Conservation (phyloP, 441 rosid genomes). For the Populus tomentosa region DNA sequence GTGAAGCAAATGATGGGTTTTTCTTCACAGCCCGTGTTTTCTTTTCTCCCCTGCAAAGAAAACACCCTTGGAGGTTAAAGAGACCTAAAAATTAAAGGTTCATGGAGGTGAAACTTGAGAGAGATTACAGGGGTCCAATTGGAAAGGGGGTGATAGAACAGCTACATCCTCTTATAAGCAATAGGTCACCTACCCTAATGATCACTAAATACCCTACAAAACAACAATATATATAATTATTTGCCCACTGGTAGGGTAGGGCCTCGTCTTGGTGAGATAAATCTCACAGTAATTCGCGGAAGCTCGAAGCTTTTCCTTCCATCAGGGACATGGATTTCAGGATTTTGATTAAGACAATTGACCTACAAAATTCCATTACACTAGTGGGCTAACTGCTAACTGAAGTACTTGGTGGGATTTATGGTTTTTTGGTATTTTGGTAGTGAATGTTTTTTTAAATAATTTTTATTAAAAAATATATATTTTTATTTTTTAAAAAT, state of each 20-base stretch:
- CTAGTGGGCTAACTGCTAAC: not conserved
- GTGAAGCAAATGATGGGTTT: constrained; percentile 34
- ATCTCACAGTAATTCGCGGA: constrained; percentile 16
- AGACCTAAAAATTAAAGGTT: not conserved
- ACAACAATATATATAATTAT: constrained; percentile 6
- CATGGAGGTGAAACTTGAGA: not conserved
- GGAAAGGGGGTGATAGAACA: constrained; percentile 12
- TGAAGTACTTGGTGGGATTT: not conserved
- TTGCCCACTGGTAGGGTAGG: not conserved
- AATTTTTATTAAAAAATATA: not conserved
- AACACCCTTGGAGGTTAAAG: constrained; percentile 13
- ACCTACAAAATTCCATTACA: constrained; percentile 16
- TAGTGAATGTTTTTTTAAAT: not conserved
- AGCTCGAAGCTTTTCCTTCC: constrained; percentile 14
- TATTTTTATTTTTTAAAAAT: not conserved
- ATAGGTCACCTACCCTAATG: constrained; percentile 39
- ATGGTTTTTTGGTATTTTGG: not conserved
- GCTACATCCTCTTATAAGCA: not conserved
- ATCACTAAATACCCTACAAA: constrained; percentile 19
- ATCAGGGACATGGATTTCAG: constrained; percentile 27
- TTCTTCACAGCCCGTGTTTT: not conserved
- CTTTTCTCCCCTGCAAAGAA: constrained; percentile 9
- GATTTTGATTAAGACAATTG: constrained; percentile 27
- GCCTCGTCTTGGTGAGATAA: constrained; percentile 1
- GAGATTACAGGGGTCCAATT: not conserved